Evolutionary conservation across 768 basidiomycete genomes (phyloP).

Genomic region (Amanita jacksonii): DNA sequence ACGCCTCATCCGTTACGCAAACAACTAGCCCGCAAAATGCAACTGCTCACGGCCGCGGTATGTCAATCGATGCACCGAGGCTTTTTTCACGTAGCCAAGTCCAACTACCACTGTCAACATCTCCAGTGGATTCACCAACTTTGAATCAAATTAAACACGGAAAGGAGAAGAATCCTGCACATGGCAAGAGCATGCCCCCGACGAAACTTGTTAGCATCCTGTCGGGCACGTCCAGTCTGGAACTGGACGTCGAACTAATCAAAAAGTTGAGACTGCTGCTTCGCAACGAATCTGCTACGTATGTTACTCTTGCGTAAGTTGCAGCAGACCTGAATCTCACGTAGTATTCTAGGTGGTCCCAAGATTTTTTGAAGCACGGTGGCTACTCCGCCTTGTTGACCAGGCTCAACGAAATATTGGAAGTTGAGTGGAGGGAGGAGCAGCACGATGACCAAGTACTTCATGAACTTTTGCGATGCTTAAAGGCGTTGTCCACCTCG

Average conservation of each 20-base stretch:
- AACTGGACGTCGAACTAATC: conserved; percentile 77
- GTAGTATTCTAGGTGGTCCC: conserved; percentile 61
- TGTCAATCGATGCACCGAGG: conserved; percentile 47
- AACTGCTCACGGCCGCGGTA: conserved; percentile 45
- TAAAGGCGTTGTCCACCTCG: conserved; percentile 89
- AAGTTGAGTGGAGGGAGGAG: conserved; percentile 99
- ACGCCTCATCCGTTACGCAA: conserved; percentile 28
- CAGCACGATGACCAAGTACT: conserved; percentile 95
- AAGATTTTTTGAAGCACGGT: conserved; percentile 72
- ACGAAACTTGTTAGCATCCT: conserved; percentile 61
- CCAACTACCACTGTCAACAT: conserved; percentile 31
- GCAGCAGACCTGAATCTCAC: background rate
- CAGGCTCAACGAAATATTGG: conserved; percentile 81
- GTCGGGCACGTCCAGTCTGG: conserved; percentile 53
- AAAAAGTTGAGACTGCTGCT: conserved; percentile 84
- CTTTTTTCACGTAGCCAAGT: conserved; percentile 47
- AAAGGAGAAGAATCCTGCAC: conserved; percentile 41
- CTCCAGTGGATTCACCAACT: conserved; percentile 30
- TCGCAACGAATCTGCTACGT: conserved; percentile 88
- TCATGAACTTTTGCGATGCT: conserved; percentile 85
- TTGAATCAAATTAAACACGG: conserved; percentile 25
- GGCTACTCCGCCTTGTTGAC: conserved; percentile 83
- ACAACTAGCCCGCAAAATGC: conserved; percentile 26
- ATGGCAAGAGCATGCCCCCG: conserved; percentile 48
- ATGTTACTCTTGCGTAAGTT: conserved; percentile 12